Evolutionary conservation across 225 moss, liverwort and hornwort genomes (phyloP).

Genomic region (Pseudoscleropodium purum): DNA sequence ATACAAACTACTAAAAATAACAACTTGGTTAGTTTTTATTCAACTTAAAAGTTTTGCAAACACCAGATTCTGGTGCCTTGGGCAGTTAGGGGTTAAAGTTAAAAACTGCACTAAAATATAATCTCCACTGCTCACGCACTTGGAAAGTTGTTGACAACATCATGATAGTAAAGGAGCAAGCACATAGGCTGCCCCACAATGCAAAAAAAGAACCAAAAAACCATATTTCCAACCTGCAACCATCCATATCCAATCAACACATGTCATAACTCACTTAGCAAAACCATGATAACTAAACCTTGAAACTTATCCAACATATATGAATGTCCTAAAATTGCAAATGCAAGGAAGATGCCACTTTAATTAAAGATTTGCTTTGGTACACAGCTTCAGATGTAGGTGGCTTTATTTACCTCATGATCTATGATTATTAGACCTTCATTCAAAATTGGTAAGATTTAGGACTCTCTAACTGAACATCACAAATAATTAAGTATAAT

Average conservation of each 20-base stretch:
- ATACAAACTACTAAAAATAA: no score
- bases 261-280: not conserved
- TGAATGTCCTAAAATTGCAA: not conserved
- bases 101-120: not conserved
- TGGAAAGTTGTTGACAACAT: slow-evolving; percentile 54
- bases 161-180: slow-evolving; percentile 93
- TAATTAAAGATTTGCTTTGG: not conserved
- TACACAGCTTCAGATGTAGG: not conserved
- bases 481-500: not conserved
- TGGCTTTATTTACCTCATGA: not conserved
- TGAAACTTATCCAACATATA: not conserved
- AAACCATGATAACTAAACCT: not conserved
- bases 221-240: slow-evolving; percentile 92
- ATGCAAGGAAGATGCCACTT: not conserved
- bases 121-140: not conserved
- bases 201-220: slow-evolving; percentile 98
- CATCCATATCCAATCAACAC: not conserved
- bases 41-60: no score
- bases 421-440: not conserved
- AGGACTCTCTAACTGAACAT: not conserved
- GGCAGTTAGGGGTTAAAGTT: no score
- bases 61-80: no score
- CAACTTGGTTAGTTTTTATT: no score
- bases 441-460: not conserved
- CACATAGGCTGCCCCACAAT: slow-evolving; percentile 99